Evolutionary conservation across 1,139 yeast species (phyloP).

Genomic region (Hyphopichia fennica): DNA sequence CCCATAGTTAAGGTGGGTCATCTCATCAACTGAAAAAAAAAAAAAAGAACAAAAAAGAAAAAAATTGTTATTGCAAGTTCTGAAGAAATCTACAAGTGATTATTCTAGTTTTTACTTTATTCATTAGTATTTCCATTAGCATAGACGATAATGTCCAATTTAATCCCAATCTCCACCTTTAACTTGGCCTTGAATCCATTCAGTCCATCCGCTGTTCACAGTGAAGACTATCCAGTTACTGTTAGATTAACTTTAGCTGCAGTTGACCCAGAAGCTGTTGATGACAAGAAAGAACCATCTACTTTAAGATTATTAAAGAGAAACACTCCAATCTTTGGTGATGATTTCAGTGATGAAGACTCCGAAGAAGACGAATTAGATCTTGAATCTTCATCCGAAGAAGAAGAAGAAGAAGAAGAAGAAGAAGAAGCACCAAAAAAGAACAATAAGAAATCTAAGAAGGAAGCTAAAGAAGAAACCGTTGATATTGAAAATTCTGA

Average conservation of each 20-base stretch:
- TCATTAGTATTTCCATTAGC: background rate
- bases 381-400: slow-evolving; percentile 53
- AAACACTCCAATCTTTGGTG: slow-evolving; percentile 53
- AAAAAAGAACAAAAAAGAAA: background rate
- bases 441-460: slow-evolving; percentile 16
- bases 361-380: slow-evolving; percentile 51
- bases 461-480: slow-evolving; percentile 22
- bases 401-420: slow-evolving; percentile 44
- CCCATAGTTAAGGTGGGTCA: background rate
- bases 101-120: background rate
- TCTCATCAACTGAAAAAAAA: slow-evolving; percentile 1
- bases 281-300: slow-evolving; percentile 82
- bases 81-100: background rate
- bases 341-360: slow-evolving; percentile 27
- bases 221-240: slow-evolving; percentile 83
- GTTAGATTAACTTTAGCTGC: slow-evolving; percentile 94
- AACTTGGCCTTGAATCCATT: slow-evolving; percentile 85
- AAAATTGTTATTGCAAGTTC: background rate
- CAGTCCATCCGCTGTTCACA: slow-evolving; percentile 81
- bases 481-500: slow-evolving; percentile 35
- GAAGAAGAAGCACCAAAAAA: slow-evolving; percentile 26
- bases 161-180: slow-evolving; percentile 83
- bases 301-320: slow-evolving; percentile 86
- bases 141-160: slow-evolving; percentile 51
- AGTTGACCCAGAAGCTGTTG: slow-evolving; percentile 80